Base-by-base conservation (phyloP, 148 eudicot genomes). In the Persicaria maculosa region DNA sequence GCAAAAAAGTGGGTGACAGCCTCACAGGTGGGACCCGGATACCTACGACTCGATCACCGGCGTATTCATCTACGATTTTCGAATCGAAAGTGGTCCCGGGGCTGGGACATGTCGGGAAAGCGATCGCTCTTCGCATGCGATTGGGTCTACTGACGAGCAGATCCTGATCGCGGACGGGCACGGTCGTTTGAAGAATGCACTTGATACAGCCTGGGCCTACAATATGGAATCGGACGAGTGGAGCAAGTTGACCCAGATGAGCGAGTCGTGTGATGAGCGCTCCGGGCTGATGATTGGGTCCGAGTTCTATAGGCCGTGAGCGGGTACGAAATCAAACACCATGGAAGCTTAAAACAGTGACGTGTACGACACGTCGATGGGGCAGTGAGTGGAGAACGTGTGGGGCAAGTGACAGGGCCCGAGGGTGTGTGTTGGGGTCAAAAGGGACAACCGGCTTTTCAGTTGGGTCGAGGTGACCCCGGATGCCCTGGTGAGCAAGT, bases 251-350 rank as follows among this genome's bases (percentile, higher is more conserved):
- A 4, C 54, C 43, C 80, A 53, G 74, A 91, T 91, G 93, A 72
- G 76, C 2, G 93, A 89, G 79, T 82, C 81, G 76, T 81, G 97
- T 77, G 97, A 91, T 68, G 97, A 91, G 86, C 86, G 97, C 71
- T 83, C 83, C 48, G 93, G 97, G 6, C 19, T 83, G 0, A 61
- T 87, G 5, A 72, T 82, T 19, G 97, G 93, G 83, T 78, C 88
- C 22, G 93, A 89, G 74, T 91, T 91, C 71, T 89, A 90, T 22
- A 22, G 93, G 97, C 87, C 17, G 82, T 91, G n/a, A 87, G 97
- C 31, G 97, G 97, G 43, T 91, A 91, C 74, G 87, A 74, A 3
- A 89, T 93, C 1, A 90, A 87, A 7, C 74, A 70, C 25, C 97
- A 91, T 55, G 97, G 97, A 1, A 31, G 70, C 57, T 91, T 89